Evolutionary conservation across 345 rosid species (phyloP), one percentile per base, ranked within the genome.

Genomic region (Brassica carinata): DNA sequence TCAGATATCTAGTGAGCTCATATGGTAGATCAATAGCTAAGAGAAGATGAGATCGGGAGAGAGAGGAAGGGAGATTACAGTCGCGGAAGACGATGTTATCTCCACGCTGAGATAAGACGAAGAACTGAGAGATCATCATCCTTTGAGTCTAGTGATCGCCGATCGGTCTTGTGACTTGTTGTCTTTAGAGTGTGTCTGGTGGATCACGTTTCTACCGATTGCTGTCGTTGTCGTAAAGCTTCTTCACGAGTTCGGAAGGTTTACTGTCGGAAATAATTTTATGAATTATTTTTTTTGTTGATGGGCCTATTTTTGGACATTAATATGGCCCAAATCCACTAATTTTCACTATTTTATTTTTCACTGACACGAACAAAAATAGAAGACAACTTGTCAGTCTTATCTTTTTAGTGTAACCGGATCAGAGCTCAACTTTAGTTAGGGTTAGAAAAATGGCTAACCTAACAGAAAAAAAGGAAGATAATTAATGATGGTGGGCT

Each of bases 71-170:
- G 73, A 73, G 80, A 86, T 86, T 74, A 96, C 99, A 96, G 86
- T 96, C 99, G 73, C 98, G 97, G 77, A 96, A 93, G 81, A 96
- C 99, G 74, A 96, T 96, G 78, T 89, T 96, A 61, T 96, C 98
- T 87, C 99, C 99, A 31, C 99, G 90, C 81, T 92, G 98, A 62
- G 99, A 96, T 29, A 96, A 91, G 51, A 93, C 97, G 86, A 96
- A 96, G 88, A 96, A 92, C 84, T 93, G 99, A 17, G 98, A 93
- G 76, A 96, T 96, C 99, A 96, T 93, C 83, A 68, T 85, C 53
- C 26, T 6, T 53, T 53, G 19, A 55, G 67, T 26, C 67, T 58
- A 45, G n/a, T 79, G 68, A 74, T 68, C 83, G 74, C 34, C 79
- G 83, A 68, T 68, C 57, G 75, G 78, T 68, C 19, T 64, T 31